Percentiles rank a stretch among this genome's conserved stretches.
These are phyloP conservation scores for Pyrenophora graminea DNA, from an alignment of 2,329 filamentous ascomycete species.

Conservation along the genomic window DNA sequence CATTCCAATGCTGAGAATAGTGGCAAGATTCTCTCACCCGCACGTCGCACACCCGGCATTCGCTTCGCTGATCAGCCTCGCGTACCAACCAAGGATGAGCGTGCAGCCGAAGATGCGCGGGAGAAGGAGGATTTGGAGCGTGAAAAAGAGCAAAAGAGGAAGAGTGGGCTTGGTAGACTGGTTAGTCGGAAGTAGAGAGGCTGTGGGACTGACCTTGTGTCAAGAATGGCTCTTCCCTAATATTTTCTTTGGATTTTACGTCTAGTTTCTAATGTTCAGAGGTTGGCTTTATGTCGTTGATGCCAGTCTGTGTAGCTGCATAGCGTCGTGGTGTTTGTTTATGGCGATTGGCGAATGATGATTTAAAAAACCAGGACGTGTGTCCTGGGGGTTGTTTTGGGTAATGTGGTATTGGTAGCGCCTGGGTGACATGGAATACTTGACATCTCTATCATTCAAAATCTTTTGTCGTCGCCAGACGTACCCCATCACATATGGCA, in stretches of 20 bases:
- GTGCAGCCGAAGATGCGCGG: slow-evolving; percentile 30
- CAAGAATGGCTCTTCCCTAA: background rate
- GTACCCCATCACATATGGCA: no score
- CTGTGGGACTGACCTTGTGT: no score
- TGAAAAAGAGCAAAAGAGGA: slow-evolving; percentile 20
- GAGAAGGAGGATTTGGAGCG: slow-evolving; percentile 26
- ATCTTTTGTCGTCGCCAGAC: no score
- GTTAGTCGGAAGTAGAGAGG: slow-evolving; percentile 18
- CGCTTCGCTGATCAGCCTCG: slow-evolving; percentile 61
- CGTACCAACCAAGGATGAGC: slow-evolving; percentile 42
- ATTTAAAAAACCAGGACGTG: no score
- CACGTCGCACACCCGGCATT: slow-evolving; percentile 57
- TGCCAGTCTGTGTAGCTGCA: slow-evolving; percentile 3
- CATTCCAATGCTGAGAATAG: slow-evolving; percentile 15
- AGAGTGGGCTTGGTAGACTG: slow-evolving; percentile 27
- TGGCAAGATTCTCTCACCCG: slow-evolving; percentile 16
- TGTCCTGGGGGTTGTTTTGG: no score
- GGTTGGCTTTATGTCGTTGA: background rate
- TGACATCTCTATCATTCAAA: no score
- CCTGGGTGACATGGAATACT: no score
- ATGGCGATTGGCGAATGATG: no score
- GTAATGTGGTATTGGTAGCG: no score
- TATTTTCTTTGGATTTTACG: background rate
- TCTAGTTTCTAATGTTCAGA: background rate
- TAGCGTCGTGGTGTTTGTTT: background rate